phyloP scores from a whole-genome alignment of 2,329 filamentous ascomycete species.

The Chrysoporthe cubensis region DNA sequence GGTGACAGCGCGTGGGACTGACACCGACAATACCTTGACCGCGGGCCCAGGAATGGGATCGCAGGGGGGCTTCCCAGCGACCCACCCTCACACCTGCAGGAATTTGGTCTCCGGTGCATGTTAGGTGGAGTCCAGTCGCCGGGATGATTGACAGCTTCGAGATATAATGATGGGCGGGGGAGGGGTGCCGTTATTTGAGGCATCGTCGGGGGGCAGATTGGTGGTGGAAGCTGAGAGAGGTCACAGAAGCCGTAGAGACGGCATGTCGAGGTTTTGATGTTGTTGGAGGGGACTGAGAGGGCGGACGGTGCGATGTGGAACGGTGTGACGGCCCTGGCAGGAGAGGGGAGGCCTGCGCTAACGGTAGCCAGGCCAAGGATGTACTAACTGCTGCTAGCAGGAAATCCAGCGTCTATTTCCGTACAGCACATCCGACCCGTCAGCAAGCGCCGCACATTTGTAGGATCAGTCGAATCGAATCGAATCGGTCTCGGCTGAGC shows the following conservation, averaged over 20 bases:
- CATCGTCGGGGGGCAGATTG: background rate
- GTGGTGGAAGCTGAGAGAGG: background rate
- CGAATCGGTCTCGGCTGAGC: constrained; percentile 9
- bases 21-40: background rate
- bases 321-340: background rate
- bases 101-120: constrained; percentile 3
- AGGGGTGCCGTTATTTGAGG: background rate
- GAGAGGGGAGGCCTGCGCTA: background rate
- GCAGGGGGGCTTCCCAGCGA: background rate
- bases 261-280: background rate
- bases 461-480: constrained; percentile 11
- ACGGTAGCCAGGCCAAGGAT: background rate
- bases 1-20: background rate
- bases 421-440: background rate
- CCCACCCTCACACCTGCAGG: constrained; percentile 1
- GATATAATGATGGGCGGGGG: constrained; percentile 1
- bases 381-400: background rate
- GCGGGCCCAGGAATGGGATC: background rate
- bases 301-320: background rate
- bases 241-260: background rate
- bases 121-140: background rate
- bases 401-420: background rate
- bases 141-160: background rate
- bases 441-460: constrained; percentile 9
- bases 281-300: background rate